phyloP scores from a whole-genome alignment of 202 grass and related monocot species.

The Alloteropsis angusta region DNA sequence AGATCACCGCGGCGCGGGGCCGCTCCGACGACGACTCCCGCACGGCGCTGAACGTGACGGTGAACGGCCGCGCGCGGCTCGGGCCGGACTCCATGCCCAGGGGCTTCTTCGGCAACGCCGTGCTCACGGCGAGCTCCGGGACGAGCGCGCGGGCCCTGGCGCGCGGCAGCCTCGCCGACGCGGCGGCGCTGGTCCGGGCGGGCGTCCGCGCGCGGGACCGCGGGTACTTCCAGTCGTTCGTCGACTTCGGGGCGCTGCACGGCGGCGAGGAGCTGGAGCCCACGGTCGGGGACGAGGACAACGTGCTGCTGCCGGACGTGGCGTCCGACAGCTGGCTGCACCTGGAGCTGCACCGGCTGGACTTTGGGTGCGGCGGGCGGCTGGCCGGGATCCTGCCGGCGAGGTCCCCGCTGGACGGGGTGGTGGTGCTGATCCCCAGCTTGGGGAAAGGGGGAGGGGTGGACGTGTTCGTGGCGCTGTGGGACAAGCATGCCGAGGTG shows the following conservation, averaged over 20 bases:
- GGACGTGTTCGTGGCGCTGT: constrained; percentile 36
- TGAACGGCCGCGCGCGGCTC: constrained; percentile 38
- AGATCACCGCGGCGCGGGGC: constrained; percentile 30
- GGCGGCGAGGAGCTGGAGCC: constrained; percentile 3
- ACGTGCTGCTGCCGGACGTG: constrained; percentile 28
- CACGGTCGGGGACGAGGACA: background rate
- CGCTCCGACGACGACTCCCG: background rate
- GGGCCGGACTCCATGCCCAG: background rate
- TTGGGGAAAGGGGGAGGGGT: constrained; percentile 13
- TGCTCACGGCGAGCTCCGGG: constrained; percentile 23
- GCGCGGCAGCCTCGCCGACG: background rate
- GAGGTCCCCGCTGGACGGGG: constrained; percentile 37
- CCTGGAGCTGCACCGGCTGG: constrained; percentile 29
- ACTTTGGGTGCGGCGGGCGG: constrained; percentile 36
- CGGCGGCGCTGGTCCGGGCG: constrained; percentile 17
- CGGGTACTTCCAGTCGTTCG: constrained; percentile 36
- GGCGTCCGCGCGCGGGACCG: constrained; percentile 1
- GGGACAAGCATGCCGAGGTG: constrained; percentile 22
- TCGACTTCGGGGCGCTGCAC: constrained; percentile 41
- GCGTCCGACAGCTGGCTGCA: constrained; percentile 48
- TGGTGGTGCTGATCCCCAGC: constrained; percentile 39
- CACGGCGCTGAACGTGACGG: constrained; percentile 20
- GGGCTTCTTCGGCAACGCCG: constrained; percentile 42
- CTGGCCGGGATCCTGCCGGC: constrained; percentile 36
- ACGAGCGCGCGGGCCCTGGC: background rate